These are phyloP conservation scores for Fusarium marasasianum DNA, from an alignment of 2,329 filamentous ascomycete species.

Conservation along the genomic window DNA sequence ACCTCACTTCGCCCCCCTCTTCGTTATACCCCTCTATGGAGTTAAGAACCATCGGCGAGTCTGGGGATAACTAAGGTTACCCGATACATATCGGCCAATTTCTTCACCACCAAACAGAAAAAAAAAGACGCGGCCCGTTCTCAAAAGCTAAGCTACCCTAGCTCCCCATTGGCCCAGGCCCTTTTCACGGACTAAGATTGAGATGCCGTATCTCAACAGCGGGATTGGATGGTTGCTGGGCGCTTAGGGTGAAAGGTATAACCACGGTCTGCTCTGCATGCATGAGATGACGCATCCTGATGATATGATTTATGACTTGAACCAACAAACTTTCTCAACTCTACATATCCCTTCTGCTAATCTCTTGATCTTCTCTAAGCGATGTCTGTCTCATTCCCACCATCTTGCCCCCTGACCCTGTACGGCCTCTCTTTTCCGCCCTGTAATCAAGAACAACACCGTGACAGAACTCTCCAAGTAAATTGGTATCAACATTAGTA, in stretches of 20 bases:
- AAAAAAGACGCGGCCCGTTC: not conserved
- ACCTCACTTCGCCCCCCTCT: not conserved
- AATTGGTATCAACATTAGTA: fast-evolving
- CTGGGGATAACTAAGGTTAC: not conserved
- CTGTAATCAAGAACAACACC: not conserved
- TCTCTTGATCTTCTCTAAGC: not conserved
- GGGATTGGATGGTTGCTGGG: not conserved
- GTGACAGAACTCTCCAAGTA: not conserved
- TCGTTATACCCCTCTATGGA: not conserved
- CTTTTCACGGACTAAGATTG: not conserved
- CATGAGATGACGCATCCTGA: not conserved
- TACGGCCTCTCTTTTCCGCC: slow-evolving; percentile 21
- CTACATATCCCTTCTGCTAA: not conserved
- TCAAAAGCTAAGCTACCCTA: not conserved
- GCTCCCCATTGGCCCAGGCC: not conserved
- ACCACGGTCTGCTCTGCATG: not conserved
- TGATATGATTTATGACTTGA: not conserved
- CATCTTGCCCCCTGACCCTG: not conserved
- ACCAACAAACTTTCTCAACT: not conserved
- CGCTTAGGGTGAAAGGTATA: not conserved
- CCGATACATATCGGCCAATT: slow-evolving; percentile 8
- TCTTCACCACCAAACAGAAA: not conserved
- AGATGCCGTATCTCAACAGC: not conserved
- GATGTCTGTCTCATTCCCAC: not conserved
- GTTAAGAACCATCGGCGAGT: not conserved